Percentiles rank a stretch among this genome's conserved stretches.
phyloP scores from a whole-genome alignment of 1,284 basidiomycete genomes.

The Ceratobasidium sp. region DNA sequence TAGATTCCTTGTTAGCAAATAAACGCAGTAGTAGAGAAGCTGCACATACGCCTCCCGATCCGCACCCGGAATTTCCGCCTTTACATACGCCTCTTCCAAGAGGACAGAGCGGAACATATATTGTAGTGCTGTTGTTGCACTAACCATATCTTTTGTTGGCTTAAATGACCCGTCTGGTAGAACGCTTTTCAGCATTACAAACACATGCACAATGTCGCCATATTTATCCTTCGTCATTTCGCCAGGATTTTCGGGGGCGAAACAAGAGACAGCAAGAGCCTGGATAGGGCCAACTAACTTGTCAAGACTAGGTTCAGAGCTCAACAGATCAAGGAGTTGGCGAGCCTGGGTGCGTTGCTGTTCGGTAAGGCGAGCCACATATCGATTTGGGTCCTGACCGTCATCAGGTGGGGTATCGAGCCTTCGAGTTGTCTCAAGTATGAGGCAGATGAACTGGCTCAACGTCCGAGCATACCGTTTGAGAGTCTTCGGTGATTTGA shows the following conservation, averaged over 20 bases:
- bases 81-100: not conserved
- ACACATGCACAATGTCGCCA: constrained; percentile 16
- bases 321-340: not conserved
- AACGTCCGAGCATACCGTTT: not conserved
- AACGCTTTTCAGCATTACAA: constrained; percentile 5
- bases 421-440: not conserved
- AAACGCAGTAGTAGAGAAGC: not conserved
- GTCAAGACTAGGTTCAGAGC: not conserved
- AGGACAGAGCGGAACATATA: not conserved
- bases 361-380: not conserved
- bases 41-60: not conserved
- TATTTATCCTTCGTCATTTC: not conserved
- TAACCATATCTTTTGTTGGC: not conserved
- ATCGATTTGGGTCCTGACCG: not conserved
- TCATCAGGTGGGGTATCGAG: not conserved
- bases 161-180: not conserved
- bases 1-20: not conserved
- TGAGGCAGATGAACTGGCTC: not conserved
- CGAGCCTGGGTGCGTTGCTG: not conserved
- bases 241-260: not conserved
- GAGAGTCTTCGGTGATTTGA: not conserved
- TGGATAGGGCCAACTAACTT: not conserved
- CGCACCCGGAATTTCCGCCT: not conserved
- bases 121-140: not conserved
- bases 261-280: constrained; percentile 10